A percentile compares a stretch with the other conserved stretches of the same genome.
Evolutionary conservation across 2,329 filamentous ascomycete species (phyloP).

Genomic region (Chaetomiaceae sp.): DNA sequence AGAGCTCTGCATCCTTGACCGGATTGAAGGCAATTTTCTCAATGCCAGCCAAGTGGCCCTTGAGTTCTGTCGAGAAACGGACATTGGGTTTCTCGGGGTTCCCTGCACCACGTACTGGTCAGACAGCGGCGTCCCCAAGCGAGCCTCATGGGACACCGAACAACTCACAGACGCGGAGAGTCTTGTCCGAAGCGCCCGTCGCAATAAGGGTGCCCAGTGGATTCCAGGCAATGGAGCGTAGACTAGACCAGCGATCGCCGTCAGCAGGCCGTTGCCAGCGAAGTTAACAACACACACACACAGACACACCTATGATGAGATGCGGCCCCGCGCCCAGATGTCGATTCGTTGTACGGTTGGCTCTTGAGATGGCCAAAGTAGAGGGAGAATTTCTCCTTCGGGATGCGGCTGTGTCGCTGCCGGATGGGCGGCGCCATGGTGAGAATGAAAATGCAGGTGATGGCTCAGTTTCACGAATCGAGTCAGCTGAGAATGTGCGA

Average conservation of each 20-base stretch:
- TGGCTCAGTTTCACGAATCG: too few relatives aligned
- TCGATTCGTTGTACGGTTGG: constrained; percentile 63
- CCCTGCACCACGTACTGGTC: constrained; percentile 41
- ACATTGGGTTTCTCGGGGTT: constrained; percentile 72
- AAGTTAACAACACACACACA: neutral
- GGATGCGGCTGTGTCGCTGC: constrained; percentile 48
- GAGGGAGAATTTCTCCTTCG: constrained; percentile 64
- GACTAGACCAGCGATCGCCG: constrained; percentile 39
- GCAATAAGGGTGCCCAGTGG: constrained; percentile 78
- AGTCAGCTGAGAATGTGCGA: too few relatives aligned
- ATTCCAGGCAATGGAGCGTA: constrained; percentile 85
- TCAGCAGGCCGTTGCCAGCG: neutral
- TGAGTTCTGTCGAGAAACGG: constrained; percentile 71
- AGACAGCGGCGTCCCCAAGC: neutral
- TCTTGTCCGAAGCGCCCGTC: constrained; percentile 68
- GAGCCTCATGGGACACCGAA: neutral
- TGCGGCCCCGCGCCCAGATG: constrained; percentile 42
- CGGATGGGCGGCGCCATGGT: constrained; percentile 41
- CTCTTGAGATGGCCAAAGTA: constrained; percentile 66
- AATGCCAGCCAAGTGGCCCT: constrained; percentile 60
- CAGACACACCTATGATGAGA: constrained; percentile 52
- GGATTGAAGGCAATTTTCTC: constrained; percentile 78
- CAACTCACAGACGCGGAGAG: constrained; percentile 64
- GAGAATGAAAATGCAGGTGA: neutral
- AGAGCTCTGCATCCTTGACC: constrained; percentile 70